phyloP scores from a whole-genome alignment of 225 moss, liverwort and hornwort genomes.

The Polytrichum commune region DNA sequence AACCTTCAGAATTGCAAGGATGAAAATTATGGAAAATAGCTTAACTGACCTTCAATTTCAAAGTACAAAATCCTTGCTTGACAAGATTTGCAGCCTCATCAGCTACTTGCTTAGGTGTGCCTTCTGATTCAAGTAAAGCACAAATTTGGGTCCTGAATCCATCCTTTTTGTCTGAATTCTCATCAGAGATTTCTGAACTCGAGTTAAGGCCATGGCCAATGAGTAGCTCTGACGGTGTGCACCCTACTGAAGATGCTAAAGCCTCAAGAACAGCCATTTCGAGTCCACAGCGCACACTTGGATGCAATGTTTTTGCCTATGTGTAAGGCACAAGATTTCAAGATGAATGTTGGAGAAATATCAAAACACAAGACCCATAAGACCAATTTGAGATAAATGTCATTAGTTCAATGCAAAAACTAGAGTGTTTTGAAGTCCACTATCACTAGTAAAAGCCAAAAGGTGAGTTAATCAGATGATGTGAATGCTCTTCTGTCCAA shows the following conservation, averaged over 20 bases:
- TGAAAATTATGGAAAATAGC: no score
- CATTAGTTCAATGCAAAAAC: no score
- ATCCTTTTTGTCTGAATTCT: constrained; percentile 4
- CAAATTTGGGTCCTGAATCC: constrained; percentile 51
- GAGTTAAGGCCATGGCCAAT: constrained; percentile 26
- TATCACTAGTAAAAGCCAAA: no score
- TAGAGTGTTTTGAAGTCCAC: no score
- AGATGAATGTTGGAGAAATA: not conserved
- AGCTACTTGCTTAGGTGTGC: constrained; percentile 55
- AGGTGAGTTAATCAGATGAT: no score
- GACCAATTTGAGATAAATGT: no score
- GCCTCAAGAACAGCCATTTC: constrained; percentile 89
- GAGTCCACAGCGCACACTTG: constrained; percentile 79
- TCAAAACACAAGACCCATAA: not conserved
- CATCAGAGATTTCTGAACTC: constrained; percentile 6
- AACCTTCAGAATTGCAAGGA: no score
- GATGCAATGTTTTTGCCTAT: constrained; percentile 61
- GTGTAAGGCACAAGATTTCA: constrained; percentile 1
- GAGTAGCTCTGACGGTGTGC: constrained; percentile 68
- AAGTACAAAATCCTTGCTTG: constrained; percentile 69
- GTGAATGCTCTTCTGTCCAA: no score
- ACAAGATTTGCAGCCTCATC: constrained; percentile 68
- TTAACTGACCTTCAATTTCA: constrained; percentile 77
- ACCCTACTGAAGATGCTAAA: constrained; percentile 51
- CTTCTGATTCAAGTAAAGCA: constrained; percentile 75